These are phyloP conservation scores for Graphilbum sp. DNA, from an alignment of 2,329 filamentous ascomycete species.

Conservation along the genomic window DNA sequence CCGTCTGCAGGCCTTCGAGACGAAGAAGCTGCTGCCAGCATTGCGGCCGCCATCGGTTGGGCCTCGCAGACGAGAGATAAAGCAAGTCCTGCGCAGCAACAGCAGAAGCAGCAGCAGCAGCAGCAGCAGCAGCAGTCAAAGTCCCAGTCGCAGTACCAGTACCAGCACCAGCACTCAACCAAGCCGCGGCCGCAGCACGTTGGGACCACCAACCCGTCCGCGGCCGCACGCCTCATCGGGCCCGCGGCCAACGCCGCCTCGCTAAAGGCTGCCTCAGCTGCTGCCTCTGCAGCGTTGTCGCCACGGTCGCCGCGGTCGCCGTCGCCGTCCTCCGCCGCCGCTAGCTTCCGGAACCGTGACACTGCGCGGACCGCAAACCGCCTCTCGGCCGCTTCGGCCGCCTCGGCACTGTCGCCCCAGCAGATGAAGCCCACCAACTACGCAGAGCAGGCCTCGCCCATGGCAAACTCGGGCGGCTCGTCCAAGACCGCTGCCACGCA, in stretches of 20 bases:
- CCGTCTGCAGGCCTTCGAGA: conserved; percentile 46
- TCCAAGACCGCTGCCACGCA: conserved; percentile 60
- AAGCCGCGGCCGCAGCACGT: background rate
- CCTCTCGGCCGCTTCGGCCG: background rate
- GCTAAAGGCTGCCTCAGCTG: conserved; percentile 7
- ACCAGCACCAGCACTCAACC: background rate
- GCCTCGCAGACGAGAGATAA: conserved; percentile 13
- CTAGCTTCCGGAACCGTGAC: too few species aligned
- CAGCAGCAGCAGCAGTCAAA: conserved; percentile 1
- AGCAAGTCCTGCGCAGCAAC: background rate
- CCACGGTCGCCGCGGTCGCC: conserved; percentile 2
- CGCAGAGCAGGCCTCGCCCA: too few species aligned
- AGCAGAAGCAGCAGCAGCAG: background rate
- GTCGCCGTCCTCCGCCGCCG: background rate
- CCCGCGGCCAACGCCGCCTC: conserved; percentile 3
- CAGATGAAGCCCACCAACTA: too few species aligned
- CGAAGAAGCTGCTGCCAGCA: conserved; percentile 47
- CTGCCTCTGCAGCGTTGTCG: conserved; percentile 5
- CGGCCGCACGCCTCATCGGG: background rate
- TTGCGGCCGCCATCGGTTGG: conserved; percentile 60
- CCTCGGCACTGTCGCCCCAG: background rate
- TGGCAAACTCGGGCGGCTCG: too few species aligned
- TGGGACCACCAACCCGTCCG: background rate
- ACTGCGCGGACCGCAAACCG: too few species aligned
- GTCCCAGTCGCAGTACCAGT: background rate